Percentiles rank a stretch among this genome's conserved stretches.
Evolutionary conservation across 495 filamentous ascomycete genomes (phyloP).

Genomic region (Bathelium albidoporum): DNA sequence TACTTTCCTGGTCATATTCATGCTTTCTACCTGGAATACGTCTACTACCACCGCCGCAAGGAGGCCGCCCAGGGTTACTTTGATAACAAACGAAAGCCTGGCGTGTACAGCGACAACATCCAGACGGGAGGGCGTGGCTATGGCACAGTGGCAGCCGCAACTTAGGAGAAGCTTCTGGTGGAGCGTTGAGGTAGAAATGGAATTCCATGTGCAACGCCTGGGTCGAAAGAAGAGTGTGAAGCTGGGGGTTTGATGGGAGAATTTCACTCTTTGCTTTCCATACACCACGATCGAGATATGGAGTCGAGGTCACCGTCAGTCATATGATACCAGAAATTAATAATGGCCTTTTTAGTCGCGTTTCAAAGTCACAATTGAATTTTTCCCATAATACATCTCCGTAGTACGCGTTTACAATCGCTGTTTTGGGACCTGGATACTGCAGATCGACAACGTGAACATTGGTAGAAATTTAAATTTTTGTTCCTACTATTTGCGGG

Average conservation of each 20-base stretch:
- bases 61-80: constrained; percentile 42
- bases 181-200: too few relatives aligned
- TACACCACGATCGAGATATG: neutral
- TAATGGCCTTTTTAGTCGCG: neutral
- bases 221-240: too few relatives aligned
- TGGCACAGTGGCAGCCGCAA: constrained; percentile 35
- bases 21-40: constrained; percentile 83
- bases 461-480: too few relatives aligned
- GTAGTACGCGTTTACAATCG: too few relatives aligned
- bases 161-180: too few relatives aligned
- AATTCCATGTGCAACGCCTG: too few relatives aligned
- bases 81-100: constrained; percentile 45
- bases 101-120: constrained; percentile 72
- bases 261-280: neutral
- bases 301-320: neutral
- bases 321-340: neutral
- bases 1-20: constrained; percentile 55
- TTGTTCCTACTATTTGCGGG: too few relatives aligned
- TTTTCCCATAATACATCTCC: too few relatives aligned
- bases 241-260: too few relatives aligned
- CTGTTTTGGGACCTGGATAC: too few relatives aligned
- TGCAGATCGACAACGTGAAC: too few relatives aligned
- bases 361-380: too few relatives aligned
- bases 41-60: constrained; percentile 68
- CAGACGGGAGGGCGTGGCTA: constrained; percentile 56